Percentiles rank a stretch among this genome's conserved stretches.
These are phyloP conservation scores for Linnemannia schmuckeri DNA, from an alignment of 192 early-diverging fungal genomes.

Conservation along the genomic window DNA sequence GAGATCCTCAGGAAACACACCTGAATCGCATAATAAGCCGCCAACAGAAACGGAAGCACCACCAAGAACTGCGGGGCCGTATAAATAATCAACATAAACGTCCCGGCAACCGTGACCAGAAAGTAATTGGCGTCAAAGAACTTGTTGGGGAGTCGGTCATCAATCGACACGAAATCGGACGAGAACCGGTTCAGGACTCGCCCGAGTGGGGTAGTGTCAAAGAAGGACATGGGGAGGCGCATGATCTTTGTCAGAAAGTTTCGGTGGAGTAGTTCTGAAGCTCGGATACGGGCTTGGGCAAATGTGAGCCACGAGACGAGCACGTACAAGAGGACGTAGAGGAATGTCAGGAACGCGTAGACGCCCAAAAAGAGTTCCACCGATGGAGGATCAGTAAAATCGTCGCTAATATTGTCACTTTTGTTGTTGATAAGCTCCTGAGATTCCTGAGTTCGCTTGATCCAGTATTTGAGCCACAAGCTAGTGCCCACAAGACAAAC, in stretches of 20 bases:
- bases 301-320: constrained; percentile 22
- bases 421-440: not conserved
- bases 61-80: constrained; percentile 30
- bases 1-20: constrained; percentile 68
- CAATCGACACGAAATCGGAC: constrained; percentile 28
- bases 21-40: constrained; percentile 52
- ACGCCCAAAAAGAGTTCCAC: constrained; percentile 23
- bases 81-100: constrained; percentile 23
- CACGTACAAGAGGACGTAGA: constrained; percentile 25
- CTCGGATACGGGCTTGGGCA: constrained; percentile 61
- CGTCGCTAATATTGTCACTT: not conserved
- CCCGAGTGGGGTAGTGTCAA: constrained; percentile 76
- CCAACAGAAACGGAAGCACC: constrained; percentile 21
- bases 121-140: constrained; percentile 30
- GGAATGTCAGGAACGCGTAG: constrained; percentile 26
- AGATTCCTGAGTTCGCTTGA: constrained; percentile 20
- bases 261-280: constrained; percentile 70
- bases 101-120: constrained; percentile 36
- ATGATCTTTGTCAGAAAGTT: constrained; percentile 75
- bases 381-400: constrained; percentile 5
- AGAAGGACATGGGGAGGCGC: constrained; percentile 71
- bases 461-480: constrained; percentile 75
- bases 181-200: constrained; percentile 75
- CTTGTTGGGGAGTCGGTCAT: constrained; percentile 37
- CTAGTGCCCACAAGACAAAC: constrained; percentile 62